These are phyloP conservation scores for Tephrocybe sp. DNA, from an alignment of 768 basidiomycete species.

Conservation along the genomic window DNA sequence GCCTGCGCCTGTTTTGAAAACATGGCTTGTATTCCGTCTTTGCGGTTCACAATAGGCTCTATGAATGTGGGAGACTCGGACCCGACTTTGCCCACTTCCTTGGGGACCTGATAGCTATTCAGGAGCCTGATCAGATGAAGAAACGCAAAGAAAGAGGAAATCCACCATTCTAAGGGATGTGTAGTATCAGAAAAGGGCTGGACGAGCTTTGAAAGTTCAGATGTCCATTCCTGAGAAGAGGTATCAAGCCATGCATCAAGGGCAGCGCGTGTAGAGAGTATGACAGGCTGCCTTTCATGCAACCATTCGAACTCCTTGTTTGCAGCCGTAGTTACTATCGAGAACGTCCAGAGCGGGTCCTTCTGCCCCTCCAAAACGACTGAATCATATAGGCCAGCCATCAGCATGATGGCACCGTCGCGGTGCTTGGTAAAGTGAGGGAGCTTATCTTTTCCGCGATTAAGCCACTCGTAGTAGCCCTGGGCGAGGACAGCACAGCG, in stretches of 20 bases:
- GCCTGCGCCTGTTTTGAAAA: slow-evolving; percentile 59
- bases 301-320: slow-evolving; percentile 74
- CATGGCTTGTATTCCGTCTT: slow-evolving; percentile 85
- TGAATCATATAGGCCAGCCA: slow-evolving; percentile 87
- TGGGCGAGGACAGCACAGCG: slow-evolving; percentile 84
- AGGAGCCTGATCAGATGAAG: neutral
- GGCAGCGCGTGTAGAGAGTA: slow-evolving; percentile 62
- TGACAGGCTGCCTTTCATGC: slow-evolving; percentile 88
- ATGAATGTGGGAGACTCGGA: slow-evolving; percentile 80
- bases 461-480: slow-evolving; percentile 95
- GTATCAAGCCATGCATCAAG: slow-evolving; percentile 81
- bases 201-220: slow-evolving; percentile 56
- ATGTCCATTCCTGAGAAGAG: slow-evolving; percentile 60
- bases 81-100: slow-evolving; percentile 89
- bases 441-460: slow-evolving; percentile 72
- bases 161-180: slow-evolving; percentile 67
- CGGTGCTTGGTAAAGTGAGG: slow-evolving; percentile 80
- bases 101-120: slow-evolving; percentile 79
- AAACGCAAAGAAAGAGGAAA: neutral
- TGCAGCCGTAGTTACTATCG: slow-evolving; percentile 84
- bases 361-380: slow-evolving; percentile 59
- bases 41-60: slow-evolving; percentile 71
- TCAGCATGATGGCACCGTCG: slow-evolving; percentile 65
- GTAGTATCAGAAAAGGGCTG: slow-evolving; percentile 52
- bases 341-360: slow-evolving; percentile 73